phyloP scores from a whole-genome alignment of 805 yeast genomes.

The Myxozyma vanderwaltii region DNA sequence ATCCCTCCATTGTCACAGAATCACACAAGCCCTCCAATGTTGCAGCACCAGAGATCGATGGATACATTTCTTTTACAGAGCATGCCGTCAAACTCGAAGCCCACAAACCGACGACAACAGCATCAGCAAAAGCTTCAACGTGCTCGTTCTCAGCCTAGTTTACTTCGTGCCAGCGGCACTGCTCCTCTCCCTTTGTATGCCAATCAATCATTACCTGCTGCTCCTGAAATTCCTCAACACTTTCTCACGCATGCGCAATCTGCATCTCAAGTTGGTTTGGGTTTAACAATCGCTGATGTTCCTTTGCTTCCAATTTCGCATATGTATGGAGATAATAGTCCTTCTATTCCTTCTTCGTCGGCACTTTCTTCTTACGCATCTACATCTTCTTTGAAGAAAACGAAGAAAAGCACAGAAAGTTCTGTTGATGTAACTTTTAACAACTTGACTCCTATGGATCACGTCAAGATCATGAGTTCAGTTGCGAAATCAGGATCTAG shows the following conservation, averaged over 20 bases:
- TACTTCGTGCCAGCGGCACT: slow-evolving; percentile 3
- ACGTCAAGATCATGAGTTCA: slow-evolving; percentile 20
- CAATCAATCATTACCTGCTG: neutral
- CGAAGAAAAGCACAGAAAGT: neutral
- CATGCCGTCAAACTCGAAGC: neutral
- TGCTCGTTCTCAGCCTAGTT: slow-evolving; percentile 16
- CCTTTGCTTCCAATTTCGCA: neutral
- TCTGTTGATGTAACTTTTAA: slow-evolving; percentile 8
- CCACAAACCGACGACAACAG: slow-evolving; percentile 3
- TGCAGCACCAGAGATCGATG: slow-evolving; percentile 10
- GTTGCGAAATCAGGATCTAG: slow-evolving; percentile 24
- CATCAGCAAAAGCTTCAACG: slow-evolving; percentile 16
- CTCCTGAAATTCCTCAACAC: neutral
- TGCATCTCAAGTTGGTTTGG: neutral
- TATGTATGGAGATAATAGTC: neutral
- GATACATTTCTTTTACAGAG: slow-evolving; percentile 7
- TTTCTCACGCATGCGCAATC: neutral
- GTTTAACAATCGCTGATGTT: neutral
- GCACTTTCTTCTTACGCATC: neutral
- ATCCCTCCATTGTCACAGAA: neutral
- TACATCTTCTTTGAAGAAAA: neutral
- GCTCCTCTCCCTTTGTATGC: neutral
- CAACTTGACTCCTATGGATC: slow-evolving; percentile 20
- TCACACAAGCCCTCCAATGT: slow-evolving; percentile 6
- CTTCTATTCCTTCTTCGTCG: neutral